Conservation (phyloP, 345 rosid species). For the Raphanus sativus region DNA sequence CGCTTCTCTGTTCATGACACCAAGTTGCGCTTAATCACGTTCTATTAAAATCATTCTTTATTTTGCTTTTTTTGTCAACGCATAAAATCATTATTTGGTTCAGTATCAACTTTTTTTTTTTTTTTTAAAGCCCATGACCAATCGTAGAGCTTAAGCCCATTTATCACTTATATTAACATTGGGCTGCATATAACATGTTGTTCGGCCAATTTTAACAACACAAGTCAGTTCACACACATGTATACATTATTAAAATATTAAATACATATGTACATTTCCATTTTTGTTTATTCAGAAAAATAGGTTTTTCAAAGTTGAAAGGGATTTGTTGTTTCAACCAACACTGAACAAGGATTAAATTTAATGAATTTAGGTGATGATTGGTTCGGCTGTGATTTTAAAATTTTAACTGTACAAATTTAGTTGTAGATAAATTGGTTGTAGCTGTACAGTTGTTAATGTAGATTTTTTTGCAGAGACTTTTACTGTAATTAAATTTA, state of each 20-base stretch:
- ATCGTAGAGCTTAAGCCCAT: background rate
- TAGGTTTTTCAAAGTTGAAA: background rate
- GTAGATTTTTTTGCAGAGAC: no score
- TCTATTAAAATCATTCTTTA: background rate
- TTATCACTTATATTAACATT: background rate
- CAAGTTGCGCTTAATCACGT: slow-evolving; percentile 4
- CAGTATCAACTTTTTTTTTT: background rate
- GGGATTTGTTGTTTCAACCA: background rate
- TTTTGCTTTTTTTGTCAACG: slow-evolving; percentile 8
- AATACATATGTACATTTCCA: background rate
- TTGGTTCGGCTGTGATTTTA: no score
- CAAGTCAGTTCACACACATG: background rate
- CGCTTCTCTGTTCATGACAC: background rate
- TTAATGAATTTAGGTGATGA: slow-evolving; percentile 8
- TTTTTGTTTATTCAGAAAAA: background rate
- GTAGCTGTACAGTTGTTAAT: no score
- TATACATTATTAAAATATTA: background rate
- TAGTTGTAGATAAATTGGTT: no score
- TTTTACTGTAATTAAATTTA: no score
- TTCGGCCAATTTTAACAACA: background rate
- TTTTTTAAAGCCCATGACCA: background rate
- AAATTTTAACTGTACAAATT: no score
- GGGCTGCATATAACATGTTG: background rate
- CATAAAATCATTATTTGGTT: background rate
- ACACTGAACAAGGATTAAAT: background rate